A percentile compares a stretch with the other conserved stretches of the same genome.
Evolutionary conservation across 228 moss, liverwort and hornwort species (phyloP).

Genomic region (Sphagnum fallax): DNA sequence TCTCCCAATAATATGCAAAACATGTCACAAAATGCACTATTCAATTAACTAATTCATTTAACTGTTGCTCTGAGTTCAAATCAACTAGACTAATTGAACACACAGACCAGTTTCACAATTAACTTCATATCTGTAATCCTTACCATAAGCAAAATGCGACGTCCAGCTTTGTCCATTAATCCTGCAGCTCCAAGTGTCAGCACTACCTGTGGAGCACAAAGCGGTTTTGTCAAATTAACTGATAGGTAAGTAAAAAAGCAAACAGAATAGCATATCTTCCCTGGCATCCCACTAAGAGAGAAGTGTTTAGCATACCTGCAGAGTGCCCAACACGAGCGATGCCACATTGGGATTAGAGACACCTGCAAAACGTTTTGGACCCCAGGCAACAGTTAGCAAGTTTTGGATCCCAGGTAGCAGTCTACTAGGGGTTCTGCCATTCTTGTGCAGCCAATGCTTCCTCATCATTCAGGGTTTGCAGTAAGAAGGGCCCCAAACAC

Average conservation of each 20-base stretch:
- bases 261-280: not conserved
- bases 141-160: constrained; percentile 81
- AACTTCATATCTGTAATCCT: constrained; percentile 1
- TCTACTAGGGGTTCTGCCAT: no score
- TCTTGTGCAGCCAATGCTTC: no score
- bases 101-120: not conserved
- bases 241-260: not conserved
- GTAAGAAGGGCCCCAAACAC: not conserved
- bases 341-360: constrained; percentile 54
- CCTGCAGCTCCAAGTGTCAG: constrained; percentile 67
- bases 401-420: not conserved
- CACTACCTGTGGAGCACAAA: constrained; percentile 22
- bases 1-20: not conserved
- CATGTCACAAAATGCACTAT: not conserved
- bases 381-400: not conserved
- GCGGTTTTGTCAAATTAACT: not conserved
- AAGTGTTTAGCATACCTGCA: constrained; percentile 31
- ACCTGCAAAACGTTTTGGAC: constrained; percentile 28
- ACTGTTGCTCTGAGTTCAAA: not conserved
- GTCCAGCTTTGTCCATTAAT: constrained; percentile 77
- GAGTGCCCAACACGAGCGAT: constrained; percentile 45
- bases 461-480: not conserved
- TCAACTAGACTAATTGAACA: not conserved
- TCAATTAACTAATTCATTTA: not conserved
- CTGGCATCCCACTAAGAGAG: not conserved